Percentiles rank a stretch among this genome's conserved stretches.
Evolutionary conservation across 2,329 filamentous ascomycete genomes (phyloP).

Genomic region (Diaporthe velutina): DNA sequence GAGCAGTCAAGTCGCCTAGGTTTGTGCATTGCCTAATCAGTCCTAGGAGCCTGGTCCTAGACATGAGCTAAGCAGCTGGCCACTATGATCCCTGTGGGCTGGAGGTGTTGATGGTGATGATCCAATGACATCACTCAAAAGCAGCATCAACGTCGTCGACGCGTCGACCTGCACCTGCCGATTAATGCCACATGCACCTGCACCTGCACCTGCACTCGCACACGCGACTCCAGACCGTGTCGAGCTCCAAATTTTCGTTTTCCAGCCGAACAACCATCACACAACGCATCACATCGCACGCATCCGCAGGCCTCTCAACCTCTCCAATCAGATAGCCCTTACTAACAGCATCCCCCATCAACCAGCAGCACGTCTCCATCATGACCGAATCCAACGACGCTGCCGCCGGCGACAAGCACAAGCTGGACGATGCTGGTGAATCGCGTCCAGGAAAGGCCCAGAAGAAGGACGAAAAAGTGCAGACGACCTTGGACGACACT

Average conservation of each 20-base stretch:
- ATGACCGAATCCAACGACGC: not conserved
- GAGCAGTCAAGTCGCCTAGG: not conserved
- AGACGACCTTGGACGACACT: slow-evolving; percentile 36
- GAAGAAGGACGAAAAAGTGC: slow-evolving; percentile 35
- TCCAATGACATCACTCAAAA: slow-evolving; percentile 27
- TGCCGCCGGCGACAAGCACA: slow-evolving; percentile 36
- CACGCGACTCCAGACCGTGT: not conserved
- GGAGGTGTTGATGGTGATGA: slow-evolving; percentile 9
- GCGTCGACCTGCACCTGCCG: slow-evolving; percentile 12
- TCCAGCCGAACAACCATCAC: not conserved
- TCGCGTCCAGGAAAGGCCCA: slow-evolving; percentile 30
- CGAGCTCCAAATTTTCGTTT: not conserved
- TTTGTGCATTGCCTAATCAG: not conserved
- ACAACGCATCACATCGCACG: not conserved
- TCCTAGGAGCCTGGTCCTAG: not conserved
- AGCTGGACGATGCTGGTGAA: not conserved
- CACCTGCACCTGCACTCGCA: not conserved
- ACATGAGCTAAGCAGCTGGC: not conserved
- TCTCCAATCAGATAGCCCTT: too few species aligned
- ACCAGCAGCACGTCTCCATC: not conserved
- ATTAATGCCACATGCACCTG: too few species aligned
- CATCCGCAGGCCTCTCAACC: not conserved
- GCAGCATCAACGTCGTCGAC: not conserved
- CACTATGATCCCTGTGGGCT: not conserved
- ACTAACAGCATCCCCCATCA: not conserved